phyloP scores from a whole-genome alignment of 345 rosid species.

The Euclidium syriacum region DNA sequence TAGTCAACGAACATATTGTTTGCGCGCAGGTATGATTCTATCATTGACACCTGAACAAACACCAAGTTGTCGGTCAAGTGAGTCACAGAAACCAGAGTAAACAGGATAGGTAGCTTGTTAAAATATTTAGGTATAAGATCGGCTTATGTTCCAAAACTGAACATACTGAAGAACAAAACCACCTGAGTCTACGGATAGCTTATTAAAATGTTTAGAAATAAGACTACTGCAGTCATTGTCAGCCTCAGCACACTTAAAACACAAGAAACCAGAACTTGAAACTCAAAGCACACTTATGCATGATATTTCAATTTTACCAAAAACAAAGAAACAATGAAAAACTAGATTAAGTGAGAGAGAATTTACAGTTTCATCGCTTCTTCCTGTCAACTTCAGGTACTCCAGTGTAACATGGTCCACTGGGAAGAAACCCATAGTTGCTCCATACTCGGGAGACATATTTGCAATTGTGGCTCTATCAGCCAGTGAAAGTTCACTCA shows the following conservation, averaged over 20 bases:
- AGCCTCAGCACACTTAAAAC: background rate
- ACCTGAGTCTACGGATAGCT: background rate
- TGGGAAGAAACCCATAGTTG: slow-evolving; percentile 97
- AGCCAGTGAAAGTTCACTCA: slow-evolving; percentile 75
- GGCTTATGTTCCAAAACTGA: too few relatives aligned
- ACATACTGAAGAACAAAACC: background rate
- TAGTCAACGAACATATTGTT: slow-evolving; percentile 86
- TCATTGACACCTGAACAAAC: slow-evolving; percentile 55
- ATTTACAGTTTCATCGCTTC: slow-evolving; percentile 81
- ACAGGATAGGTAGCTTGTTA: background rate
- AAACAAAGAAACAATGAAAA: background rate
- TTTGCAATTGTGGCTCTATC: slow-evolving; percentile 92
- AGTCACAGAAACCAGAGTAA: slow-evolving; percentile 1
- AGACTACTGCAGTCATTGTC: background rate
- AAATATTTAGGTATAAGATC: background rate
- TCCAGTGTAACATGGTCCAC: slow-evolving; percentile 85
- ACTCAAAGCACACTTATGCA: background rate
- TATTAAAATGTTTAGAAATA: background rate
- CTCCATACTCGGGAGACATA: slow-evolving; percentile 97
- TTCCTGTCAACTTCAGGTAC: slow-evolving; percentile 83
- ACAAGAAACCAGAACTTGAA: slow-evolving; percentile 4
- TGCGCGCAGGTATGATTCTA: slow-evolving; percentile 81
- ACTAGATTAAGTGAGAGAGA: slow-evolving; percentile 6
- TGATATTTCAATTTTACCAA: background rate
- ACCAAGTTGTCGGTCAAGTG: background rate